Evolutionary conservation across 805 yeast genomes (phyloP).

Genomic region (Starmerella cellae): DNA sequence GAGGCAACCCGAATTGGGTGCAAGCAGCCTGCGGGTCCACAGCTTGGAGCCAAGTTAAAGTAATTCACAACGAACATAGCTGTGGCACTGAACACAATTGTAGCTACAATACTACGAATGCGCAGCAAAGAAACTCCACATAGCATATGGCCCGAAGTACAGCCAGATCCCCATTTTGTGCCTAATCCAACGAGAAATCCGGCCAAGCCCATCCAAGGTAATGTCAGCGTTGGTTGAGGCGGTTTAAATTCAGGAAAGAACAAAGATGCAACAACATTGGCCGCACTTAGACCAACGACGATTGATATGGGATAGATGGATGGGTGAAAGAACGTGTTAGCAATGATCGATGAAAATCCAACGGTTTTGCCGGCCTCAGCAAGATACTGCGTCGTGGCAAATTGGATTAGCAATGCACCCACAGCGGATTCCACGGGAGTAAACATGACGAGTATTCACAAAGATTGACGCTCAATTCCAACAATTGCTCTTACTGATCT

Average conservation of each 20-base stretch:
- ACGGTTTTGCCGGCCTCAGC: slow-evolving; percentile 32
- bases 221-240: background rate
- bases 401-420: slow-evolving; percentile 38
- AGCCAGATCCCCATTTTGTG: slow-evolving; percentile 37
- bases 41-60: slow-evolving; percentile 8
- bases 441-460: no score
- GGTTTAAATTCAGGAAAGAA: slow-evolving; percentile 10
- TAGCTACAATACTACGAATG: slow-evolving; percentile 35
- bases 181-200: slow-evolving; percentile 39
- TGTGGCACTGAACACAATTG: slow-evolving; percentile 28
- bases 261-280: slow-evolving; percentile 21
- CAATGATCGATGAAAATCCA: slow-evolving; percentile 37
- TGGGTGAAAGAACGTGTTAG: slow-evolving; percentile 25
- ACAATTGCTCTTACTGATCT: no score
- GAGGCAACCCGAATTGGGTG: background rate
- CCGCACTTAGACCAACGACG: slow-evolving; percentile 28
- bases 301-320: slow-evolving; percentile 26
- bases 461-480: no score
- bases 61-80: slow-evolving; percentile 25
- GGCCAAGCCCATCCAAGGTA: slow-evolving; percentile 20
- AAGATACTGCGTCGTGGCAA: slow-evolving; percentile 34
- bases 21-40: background rate
- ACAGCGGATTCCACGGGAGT: slow-evolving; percentile 34
- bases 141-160: slow-evolving; percentile 46
- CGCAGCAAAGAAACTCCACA: slow-evolving; percentile 38